Conservation (phyloP, 371 early-diverging fungal genomes). For the Actinomucor elegans region DNA sequence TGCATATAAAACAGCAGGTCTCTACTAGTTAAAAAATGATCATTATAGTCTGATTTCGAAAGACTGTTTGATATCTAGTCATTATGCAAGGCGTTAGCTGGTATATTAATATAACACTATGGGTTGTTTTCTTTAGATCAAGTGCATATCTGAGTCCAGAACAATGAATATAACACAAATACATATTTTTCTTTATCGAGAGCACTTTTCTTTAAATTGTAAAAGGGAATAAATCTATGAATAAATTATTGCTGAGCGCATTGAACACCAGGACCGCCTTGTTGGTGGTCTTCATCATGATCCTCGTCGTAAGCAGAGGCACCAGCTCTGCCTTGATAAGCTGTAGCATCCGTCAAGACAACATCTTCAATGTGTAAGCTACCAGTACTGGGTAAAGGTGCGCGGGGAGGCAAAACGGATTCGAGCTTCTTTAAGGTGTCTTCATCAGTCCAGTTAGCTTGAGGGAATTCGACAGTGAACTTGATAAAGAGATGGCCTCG, state of each 20-base stretch:
- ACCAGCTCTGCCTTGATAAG: constrained; percentile 56
- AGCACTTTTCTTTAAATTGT: too few relatives aligned
- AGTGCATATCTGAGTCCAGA: too few relatives aligned
- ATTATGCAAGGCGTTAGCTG: too few relatives aligned
- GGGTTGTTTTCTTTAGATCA: too few relatives aligned
- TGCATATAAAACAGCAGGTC: too few relatives aligned
- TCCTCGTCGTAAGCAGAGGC: constrained; percentile 65
- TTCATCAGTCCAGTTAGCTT: constrained; percentile 73
- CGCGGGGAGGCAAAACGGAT: constrained; percentile 64
- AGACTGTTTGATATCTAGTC: too few relatives aligned
- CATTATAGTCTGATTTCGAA: too few relatives aligned
- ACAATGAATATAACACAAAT: too few relatives aligned
- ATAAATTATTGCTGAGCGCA: constrained; percentile 88
- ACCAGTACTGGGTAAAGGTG: constrained; percentile 43
- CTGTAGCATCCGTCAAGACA: constrained; percentile 75
- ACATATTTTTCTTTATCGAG: too few relatives aligned
- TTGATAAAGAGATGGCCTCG: constrained; percentile 88
- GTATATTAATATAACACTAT: too few relatives aligned
- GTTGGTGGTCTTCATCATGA: constrained; percentile 61
- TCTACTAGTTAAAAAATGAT: too few relatives aligned
- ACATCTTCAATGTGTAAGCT: constrained; percentile 71
- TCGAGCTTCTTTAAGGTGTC: constrained; percentile 68
- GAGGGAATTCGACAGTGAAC: constrained; percentile 91
- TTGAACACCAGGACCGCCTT: constrained; percentile 82
- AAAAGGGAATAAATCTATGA: too few relatives aligned